Evolutionary conservation across 2,329 filamentous ascomycete species (phyloP), one percentile per base, ranked within the genome.

Genomic region (Colletotrichum lentis): DNA sequence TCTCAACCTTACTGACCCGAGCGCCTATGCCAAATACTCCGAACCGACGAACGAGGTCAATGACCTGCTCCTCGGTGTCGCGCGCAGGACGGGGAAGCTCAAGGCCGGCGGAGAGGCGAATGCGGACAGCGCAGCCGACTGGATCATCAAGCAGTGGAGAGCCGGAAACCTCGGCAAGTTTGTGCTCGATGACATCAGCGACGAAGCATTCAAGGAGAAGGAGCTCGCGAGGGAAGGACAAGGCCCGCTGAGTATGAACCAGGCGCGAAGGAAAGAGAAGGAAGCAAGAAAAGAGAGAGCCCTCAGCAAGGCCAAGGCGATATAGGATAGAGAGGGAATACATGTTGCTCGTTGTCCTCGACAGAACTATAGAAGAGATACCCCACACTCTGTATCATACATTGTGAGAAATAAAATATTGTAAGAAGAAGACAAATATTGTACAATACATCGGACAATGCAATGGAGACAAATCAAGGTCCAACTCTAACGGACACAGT

Each of bases 41-140:
- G 75, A 78, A 43, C 93, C 94, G 0, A 98, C 96, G 1, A 97
- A 98, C 77, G 92, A 97, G 72, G 83, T 97, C n/a, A 80, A 85
- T 55, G 84, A 86, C 47, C 86, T 97, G 31, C 84, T 99, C 14
- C 84, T 87, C 16, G 86, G 82, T 1, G 88, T 97, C 22, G 94
- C 93, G 20, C 82, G 75, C 61, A 90, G 89, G 73, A 93, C 91
- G 10, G 96, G 96, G 8, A 88, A 93, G 71, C 79, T 98, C 58
- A 84, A 85, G 54, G 90, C 90, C 71, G 92, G 93, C 1, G 94
- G 93, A 0, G 77, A 85, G 11, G 89, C 91, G 0, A 90, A 92
- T 75, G 79, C 87, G 31, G 90, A 94, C 61, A 88, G 88, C 8
- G 89, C 93, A 2, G 94, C 94, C 2, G 80, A 93, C 43, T 93